Evolutionary conservation across 371 early-diverging fungal genomes (phyloP).

Genomic region (Choanephora cucurbitarum): DNA sequence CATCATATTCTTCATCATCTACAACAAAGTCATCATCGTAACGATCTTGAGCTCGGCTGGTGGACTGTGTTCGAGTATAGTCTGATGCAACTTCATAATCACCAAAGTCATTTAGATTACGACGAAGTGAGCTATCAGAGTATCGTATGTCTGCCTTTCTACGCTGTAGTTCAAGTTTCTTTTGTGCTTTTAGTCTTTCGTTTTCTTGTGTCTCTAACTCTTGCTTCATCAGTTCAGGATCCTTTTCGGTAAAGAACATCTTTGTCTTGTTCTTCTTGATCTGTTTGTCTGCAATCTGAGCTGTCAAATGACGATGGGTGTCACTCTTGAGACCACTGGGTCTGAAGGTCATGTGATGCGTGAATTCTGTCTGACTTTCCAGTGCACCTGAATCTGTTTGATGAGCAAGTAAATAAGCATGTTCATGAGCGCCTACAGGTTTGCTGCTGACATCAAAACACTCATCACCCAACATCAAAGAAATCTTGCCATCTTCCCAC

Average conservation of each 20-base stretch:
- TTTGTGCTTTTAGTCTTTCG: conserved; percentile 50
- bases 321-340: conserved; percentile 61
- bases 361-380: conserved; percentile 69
- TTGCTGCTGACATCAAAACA: conserved; percentile 70
- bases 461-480: conserved; percentile 77
- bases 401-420: conserved; percentile 70
- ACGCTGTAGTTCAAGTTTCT: conserved; percentile 44
- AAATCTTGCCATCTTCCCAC: conserved; percentile 82
- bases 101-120: conserved; percentile 17
- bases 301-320: conserved; percentile 70
- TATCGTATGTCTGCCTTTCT: conserved; percentile 35
- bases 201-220: conserved; percentile 42
- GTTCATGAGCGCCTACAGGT: conserved; percentile 50
- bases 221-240: conserved; percentile 54
- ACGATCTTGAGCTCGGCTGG: conserved; percentile 26
- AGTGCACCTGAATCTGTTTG: conserved; percentile 65
- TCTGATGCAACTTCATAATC: conserved; percentile 23
- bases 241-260: conserved; percentile 62
- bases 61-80: conserved; percentile 11
- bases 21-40: conserved; percentile 53
- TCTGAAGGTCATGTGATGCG: conserved; percentile 69
- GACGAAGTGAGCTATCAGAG: conserved; percentile 14
- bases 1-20: conserved; percentile 45
- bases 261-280: conserved; percentile 67
- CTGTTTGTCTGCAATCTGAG: conserved; percentile 66